Conservation (phyloP, 2,329 filamentous ascomycete genomes). For the Waltergamsia citrina region DNA sequence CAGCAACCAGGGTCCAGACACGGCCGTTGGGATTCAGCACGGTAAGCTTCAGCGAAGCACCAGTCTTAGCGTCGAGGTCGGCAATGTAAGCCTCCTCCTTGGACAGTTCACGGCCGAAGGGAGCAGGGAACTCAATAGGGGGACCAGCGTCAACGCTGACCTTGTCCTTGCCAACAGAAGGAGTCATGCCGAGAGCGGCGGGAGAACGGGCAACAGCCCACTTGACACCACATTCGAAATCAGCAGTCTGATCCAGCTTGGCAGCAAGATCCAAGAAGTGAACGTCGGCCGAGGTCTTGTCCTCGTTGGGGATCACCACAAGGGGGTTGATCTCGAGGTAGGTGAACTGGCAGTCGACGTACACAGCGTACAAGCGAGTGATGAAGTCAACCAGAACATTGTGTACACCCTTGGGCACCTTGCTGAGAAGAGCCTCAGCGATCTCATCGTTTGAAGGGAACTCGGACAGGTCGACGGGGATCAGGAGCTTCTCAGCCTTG, state of each 20-base stretch:
- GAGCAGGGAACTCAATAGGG: conserved; percentile 97
- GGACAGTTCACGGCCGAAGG: conserved; percentile 94
- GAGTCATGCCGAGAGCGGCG: conserved; percentile 73
- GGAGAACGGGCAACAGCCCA: conserved; percentile 95
- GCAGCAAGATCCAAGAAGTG: conserved; percentile 98
- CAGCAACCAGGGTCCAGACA: conserved; percentile 96
- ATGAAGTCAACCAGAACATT: conserved; percentile 99
- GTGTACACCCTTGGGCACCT: conserved; percentile 91
- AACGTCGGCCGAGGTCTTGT: conserved; percentile 85
- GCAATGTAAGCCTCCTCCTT: conserved; percentile 99
- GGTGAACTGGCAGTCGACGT: conserved; percentile 99
- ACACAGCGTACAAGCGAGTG: conserved; percentile 94
- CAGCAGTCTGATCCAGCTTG: conserved; percentile 97
- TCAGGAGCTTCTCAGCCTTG: conserved; percentile 97
- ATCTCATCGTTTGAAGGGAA: conserved; percentile 97
- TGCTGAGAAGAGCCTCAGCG: conserved; percentile 73
- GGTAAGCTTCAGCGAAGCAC: conserved; percentile 96
- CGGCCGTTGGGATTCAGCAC: conserved; percentile 86
- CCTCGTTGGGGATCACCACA: conserved; percentile 91
- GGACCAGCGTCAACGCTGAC: conserved; percentile 93
- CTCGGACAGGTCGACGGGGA: conserved; percentile 88
- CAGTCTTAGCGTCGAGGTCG: conserved; percentile 97
- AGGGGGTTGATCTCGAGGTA: conserved; percentile 99
- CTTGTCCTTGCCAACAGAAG: conserved; percentile 59
- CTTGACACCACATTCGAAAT: conserved; percentile 98